These are phyloP conservation scores for Alternaria gansuensis DNA, from an alignment of 2,329 filamentous ascomycete species.

Conservation along the genomic window DNA sequence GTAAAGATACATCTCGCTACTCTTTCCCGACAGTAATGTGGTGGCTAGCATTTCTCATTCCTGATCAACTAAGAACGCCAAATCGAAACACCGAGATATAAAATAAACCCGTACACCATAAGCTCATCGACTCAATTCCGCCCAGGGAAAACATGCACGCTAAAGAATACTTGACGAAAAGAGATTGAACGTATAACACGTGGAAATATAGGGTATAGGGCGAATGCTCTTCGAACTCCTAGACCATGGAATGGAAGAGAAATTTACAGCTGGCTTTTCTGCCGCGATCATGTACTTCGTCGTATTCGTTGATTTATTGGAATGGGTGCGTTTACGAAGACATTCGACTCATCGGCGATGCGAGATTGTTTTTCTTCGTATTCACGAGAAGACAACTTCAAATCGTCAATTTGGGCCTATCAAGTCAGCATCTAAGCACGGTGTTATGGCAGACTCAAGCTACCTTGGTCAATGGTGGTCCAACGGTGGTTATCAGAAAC, in stretches of 20 bases:
- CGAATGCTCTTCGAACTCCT: conserved; percentile 12
- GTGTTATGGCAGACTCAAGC: background rate
- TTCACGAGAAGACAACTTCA: conserved; percentile 52
- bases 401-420: conserved; percentile 55
- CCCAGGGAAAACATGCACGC: conserved; percentile 18
- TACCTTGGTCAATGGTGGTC: conserved; percentile 55
- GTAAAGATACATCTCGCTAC: conserved; percentile 8
- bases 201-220: conserved; percentile 16
- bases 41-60: background rate
- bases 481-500: conserved; percentile 54
- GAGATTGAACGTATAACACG: conserved; percentile 18
- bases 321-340: conserved; percentile 54
- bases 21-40: background rate
- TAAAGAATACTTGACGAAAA: conserved; percentile 17
- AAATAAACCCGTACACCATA: conserved; percentile 10
- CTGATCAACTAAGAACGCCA: conserved; percentile 12
- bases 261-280: conserved; percentile 1
- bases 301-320: conserved; percentile 48
- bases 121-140: conserved; percentile 11
- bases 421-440: conserved; percentile 22
- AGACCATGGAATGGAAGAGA: conserved; percentile 5
- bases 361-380: conserved; percentile 56
- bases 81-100: conserved; percentile 9
- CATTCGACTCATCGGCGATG: conserved; percentile 45
- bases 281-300: conserved; percentile 34